Evolutionary conservation across 257 asterid species (phyloP).

Genomic region (Solanum sitiens): DNA sequence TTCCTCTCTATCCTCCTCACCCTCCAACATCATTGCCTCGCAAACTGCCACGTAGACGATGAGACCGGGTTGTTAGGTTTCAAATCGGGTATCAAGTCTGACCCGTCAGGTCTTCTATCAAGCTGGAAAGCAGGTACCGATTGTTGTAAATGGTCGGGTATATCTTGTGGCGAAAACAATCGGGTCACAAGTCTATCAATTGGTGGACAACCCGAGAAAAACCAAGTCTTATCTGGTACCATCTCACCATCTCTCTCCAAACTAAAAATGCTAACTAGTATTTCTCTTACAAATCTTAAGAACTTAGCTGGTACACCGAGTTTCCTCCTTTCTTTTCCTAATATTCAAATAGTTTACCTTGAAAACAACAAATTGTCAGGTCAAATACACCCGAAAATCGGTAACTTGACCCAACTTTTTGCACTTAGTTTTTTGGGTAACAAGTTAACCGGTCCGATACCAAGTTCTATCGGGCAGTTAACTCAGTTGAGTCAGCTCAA

Average conservation of each 20-base stretch:
- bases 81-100: constrained; percentile 6
- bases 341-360: neutral
- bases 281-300: neutral
- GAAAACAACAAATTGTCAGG: constrained; percentile 1
- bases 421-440: constrained; percentile 1
- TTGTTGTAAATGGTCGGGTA: constrained; percentile 2
- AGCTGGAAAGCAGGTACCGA: constrained; percentile 1
- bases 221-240: neutral
- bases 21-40: neutral
- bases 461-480: constrained; percentile 1
- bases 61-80: constrained; percentile 1
- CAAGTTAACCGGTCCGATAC: constrained; percentile 3
- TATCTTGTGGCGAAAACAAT: neutral
- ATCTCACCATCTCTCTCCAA: constrained; percentile 8
- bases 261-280: neutral
- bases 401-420: neutral
- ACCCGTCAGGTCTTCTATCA: constrained; percentile 6
- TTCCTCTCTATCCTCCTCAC: neutral
- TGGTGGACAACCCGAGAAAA: neutral
- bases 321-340: neutral
- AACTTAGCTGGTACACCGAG: constrained; percentile 4
- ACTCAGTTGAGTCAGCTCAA: neutral
- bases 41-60: constrained; percentile 1
- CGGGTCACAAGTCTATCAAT: neutral
- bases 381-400: neutral